Base-by-base conservation (phyloP, 208 protist genomes). In the Trypanosoma grayi region DNA sequence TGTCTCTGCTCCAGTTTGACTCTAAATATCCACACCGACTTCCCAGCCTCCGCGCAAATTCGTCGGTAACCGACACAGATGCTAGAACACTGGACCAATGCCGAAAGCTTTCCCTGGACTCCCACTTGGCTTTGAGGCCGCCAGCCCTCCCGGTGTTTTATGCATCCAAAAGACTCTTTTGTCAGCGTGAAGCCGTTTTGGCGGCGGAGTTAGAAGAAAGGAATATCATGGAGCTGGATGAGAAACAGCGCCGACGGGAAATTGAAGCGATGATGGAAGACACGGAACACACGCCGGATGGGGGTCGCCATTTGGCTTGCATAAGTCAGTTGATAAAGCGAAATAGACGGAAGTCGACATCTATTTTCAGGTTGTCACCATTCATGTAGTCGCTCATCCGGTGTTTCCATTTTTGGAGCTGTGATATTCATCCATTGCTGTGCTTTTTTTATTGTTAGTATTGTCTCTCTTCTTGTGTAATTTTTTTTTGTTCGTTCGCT, bases 191-290 rank as follows among this genome's bases (percentile, higher is more conserved):
- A 44, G 43, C 41, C 14, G 0, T 82, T 4, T 73, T 83, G 69
- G 72, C 68, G 5, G 36, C 41, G 18, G 80, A 87, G 57, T 33
- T 87, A n/a, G 54, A 73, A 43, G 55, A 51, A 11, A 67, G 80
- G 20, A 76, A 60, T 31, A 43, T 55, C 25, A 52, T 82, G 2
- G 80, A 87, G 54, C 48, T 78, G 36, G 39, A 54, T 4, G 80
- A 87, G 59, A 45, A 51, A 58, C 67, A 75, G 36, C 27, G 47
- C 24, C 62, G 54, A 51, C 51, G 63, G 44, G 22, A 51, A 51
- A 37, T 24, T 14, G 64, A 70, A 34, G 54, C 30, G 7, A 48
- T 40, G 27, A 44, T 55, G 30, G 45, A 45, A 4, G 34, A 58
- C 18, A 52, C 13, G n/a, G 30, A 40, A 46, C 37, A 13, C 33